Evolutionary conservation across 148 eudicot genomes (phyloP), one percentile per base, ranked within the genome.

Genomic region (Silene conica): DNA sequence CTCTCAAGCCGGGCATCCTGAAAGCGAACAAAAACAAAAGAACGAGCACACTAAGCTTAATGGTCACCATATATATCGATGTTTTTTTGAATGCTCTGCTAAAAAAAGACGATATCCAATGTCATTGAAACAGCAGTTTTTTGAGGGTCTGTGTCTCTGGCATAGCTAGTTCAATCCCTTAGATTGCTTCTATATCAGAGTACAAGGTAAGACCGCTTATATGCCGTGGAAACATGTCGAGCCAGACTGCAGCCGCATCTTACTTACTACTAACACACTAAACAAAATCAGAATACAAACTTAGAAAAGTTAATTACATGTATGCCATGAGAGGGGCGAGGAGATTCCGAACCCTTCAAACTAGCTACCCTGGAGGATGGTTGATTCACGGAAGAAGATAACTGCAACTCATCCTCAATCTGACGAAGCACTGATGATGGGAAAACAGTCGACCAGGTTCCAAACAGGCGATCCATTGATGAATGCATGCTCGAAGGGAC

Each of bases 381-480:
- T 70, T 80, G 82, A 78, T 71, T 82, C 73, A 57, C 63, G 41
- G 86, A 31, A 31, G 96, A 88, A 72, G 94, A 85, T 74, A 92
- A 80, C 57, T 89, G 87, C 82, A 92, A 78, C 60, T 85, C 84
- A 41, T 82, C 86, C 83, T 89, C 97, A 77, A 95, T 92, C 76
- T 82, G 83, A 50, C 75, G 82, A 74, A 95, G 96, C 43, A 90
- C 96, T 13, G 94, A 71, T 34, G 82, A 41, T 19, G 97, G 92
- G 79, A 95, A 92, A 67, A 95, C 97, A 1, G 91, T 63, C 8
- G 91, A 86, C 99, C 99, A 95, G 67, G 99, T 95, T 74, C 89
- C 87, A 85, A 95, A 95, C 11, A 95, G 85, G 78, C 86, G 97
- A 58, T 88, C 93, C 90, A 95, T 89, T 69, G 97, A 83, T 50